Percentiles rank a stretch among this genome's conserved stretches.
phyloP scores from a whole-genome alignment of 805 yeast genomes.

The Candida easanensis region DNA sequence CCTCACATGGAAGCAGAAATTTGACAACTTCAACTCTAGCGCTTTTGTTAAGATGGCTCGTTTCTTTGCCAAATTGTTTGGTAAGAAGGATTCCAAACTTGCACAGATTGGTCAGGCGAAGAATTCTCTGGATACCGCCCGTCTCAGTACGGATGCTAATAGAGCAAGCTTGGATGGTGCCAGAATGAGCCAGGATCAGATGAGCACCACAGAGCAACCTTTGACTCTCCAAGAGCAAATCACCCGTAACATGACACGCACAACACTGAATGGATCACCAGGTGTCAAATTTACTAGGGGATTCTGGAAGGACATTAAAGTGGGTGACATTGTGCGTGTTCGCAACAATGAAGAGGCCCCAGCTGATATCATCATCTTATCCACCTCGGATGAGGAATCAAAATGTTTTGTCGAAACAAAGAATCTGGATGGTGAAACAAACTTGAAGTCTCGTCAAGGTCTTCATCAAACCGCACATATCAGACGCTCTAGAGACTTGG shows the following conservation, averaged over 20 bases:
- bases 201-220: background rate
- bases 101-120: slow-evolving; percentile 8
- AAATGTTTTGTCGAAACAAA: slow-evolving; percentile 74
- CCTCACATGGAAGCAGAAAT: slow-evolving; percentile 41
- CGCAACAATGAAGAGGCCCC: slow-evolving; percentile 78
- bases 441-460: slow-evolving; percentile 70
- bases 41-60: slow-evolving; percentile 23
- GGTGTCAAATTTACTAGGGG: slow-evolving; percentile 30
- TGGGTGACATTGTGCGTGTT: slow-evolving; percentile 71
- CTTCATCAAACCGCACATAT: slow-evolving; percentile 53
- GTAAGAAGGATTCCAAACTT: slow-evolving; percentile 13
- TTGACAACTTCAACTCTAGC: slow-evolving; percentile 50
- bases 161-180: slow-evolving; percentile 6
- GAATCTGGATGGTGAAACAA: slow-evolving; percentile 78
- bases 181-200: slow-evolving; percentile 2
- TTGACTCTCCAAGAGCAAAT: slow-evolving; percentile 8
- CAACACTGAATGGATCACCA: background rate
- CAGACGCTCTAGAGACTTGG: slow-evolving; percentile 44
- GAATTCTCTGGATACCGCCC: slow-evolving; percentile 17
- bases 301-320: slow-evolving; percentile 65
- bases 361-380: slow-evolving; percentile 63
- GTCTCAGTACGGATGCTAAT: slow-evolving; percentile 1
- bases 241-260: slow-evolving; percentile 6
- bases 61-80: slow-evolving; percentile 20
- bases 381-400: slow-evolving; percentile 62